phyloP scores from a whole-genome alignment of 2,329 filamentous ascomycete genomes.

The Aspergillus persii region DNA sequence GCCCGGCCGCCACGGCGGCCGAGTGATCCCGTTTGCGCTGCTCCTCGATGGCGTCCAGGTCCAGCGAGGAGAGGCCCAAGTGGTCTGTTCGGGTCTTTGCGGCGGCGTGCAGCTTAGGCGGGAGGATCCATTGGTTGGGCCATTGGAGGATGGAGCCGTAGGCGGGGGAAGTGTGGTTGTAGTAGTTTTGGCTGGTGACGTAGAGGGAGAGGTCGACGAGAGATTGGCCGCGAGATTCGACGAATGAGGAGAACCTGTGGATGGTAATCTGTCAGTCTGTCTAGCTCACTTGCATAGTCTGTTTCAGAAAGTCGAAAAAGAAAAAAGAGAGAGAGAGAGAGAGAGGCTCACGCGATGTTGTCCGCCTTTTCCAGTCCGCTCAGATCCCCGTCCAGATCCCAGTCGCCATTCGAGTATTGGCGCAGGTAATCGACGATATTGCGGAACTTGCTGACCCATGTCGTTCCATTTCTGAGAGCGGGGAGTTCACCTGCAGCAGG shows the following conservation, averaged over 20 bases:
- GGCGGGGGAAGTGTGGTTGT: conserved; percentile 70
- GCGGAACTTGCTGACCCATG: conserved; percentile 53
- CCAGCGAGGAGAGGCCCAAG: conserved; percentile 66
- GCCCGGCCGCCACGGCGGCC: conserved; percentile 37
- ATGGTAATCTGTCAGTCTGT: background rate
- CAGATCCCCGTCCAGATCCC: conserved; percentile 48
- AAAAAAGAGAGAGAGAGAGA: background rate
- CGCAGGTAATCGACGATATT: conserved; percentile 54
- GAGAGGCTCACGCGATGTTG: conserved; percentile 46
- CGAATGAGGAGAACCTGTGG: conserved; percentile 58
- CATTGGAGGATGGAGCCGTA: conserved; percentile 79
- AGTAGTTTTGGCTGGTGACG: conserved; percentile 86
- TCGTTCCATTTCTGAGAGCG: conserved; percentile 54
- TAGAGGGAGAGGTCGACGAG: conserved; percentile 86
- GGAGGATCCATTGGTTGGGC: conserved; percentile 84
- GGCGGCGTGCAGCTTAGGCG: conserved; percentile 66
- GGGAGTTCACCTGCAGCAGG: conserved; percentile 53
- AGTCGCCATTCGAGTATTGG: conserved; percentile 46
- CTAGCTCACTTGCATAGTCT: background rate
- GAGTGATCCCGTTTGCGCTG: conserved; percentile 38
- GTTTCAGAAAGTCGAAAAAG: background rate
- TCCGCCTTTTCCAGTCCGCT: conserved; percentile 47
- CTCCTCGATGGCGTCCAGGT: conserved; percentile 54
- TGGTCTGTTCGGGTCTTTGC: conserved; percentile 70
- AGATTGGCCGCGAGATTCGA: conserved; percentile 70